Evolutionary conservation across 139 green algal species (phyloP).

Genomic region (Chlorella sp.): DNA sequence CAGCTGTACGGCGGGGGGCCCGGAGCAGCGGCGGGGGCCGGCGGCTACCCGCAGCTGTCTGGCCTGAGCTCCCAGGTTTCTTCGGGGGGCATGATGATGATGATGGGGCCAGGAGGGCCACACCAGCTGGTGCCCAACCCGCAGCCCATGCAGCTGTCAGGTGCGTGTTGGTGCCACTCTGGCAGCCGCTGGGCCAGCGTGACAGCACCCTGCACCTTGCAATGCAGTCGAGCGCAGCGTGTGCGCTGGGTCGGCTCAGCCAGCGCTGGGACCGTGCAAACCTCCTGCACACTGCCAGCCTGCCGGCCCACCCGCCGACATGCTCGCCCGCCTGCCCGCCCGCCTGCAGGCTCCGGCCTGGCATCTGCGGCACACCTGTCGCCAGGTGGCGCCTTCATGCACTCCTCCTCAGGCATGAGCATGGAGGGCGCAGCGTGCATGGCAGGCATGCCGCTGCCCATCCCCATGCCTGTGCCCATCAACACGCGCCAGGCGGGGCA

Average conservation of each 20-base stretch:
- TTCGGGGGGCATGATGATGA: background rate
- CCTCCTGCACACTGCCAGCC: no score
- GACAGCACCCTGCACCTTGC: no score
- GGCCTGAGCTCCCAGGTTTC: slow-evolving; percentile 5
- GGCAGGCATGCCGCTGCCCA: background rate
- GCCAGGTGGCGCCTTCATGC: background rate
- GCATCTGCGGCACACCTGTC: background rate
- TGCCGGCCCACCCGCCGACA: no score
- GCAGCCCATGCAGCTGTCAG: background rate
- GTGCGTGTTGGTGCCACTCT: background rate
- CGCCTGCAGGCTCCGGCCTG: background rate
- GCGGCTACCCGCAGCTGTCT: background rate
- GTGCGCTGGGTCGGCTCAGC: no score
- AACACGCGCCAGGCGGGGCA: background rate
- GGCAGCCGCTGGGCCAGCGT: background rate
- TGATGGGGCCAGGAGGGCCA: background rate
- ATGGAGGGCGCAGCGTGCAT: background rate
- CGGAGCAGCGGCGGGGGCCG: background rate
- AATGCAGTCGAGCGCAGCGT: no score
- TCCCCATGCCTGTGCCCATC: slow-evolving; percentile 11
- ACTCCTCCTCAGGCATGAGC: background rate
- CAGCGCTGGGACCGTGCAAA: no score
- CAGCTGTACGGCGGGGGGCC: background rate
- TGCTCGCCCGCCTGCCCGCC: background rate
- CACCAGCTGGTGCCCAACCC: slow-evolving; percentile 15